phyloP scores from a whole-genome alignment of 305 asterid genomes.

The Fraxinus sp. region DNA sequence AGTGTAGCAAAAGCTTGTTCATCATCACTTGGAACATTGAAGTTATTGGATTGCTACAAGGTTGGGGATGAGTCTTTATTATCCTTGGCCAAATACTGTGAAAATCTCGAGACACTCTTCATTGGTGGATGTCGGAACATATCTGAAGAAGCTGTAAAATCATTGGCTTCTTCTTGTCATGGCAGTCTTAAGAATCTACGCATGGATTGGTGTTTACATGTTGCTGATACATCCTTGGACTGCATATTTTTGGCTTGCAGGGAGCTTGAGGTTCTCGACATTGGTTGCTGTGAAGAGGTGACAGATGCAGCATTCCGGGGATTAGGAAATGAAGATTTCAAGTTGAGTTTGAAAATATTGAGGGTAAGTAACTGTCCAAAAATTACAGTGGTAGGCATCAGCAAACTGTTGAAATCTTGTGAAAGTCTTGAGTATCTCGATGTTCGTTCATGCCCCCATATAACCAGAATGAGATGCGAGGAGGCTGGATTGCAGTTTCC shows the following conservation, averaged over 20 bases:
- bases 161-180: constrained; percentile 37
- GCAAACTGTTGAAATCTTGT: constrained; percentile 33
- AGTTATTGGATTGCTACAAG: constrained; percentile 46
- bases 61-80: constrained; percentile 42
- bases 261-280: constrained; percentile 38
- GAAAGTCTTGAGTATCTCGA: constrained; percentile 30
- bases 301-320: constrained; percentile 46
- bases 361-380: constrained; percentile 48
- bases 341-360: constrained; percentile 36
- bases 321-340: constrained; percentile 23
- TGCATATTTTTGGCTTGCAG: constrained; percentile 33
- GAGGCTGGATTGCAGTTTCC: constrained; percentile 28
- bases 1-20: constrained; percentile 39
- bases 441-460: constrained; percentile 44
- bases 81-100: constrained; percentile 35
- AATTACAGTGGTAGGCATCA: constrained; percentile 38
- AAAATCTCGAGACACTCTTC: constrained; percentile 37
- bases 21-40: constrained; percentile 34
- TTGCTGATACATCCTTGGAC: constrained; percentile 41
- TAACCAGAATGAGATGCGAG: constrained; percentile 41
- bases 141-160: constrained; percentile 34
- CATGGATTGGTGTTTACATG: constrained; percentile 53
- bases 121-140: constrained; percentile 50
- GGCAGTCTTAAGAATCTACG: constrained; percentile 38
- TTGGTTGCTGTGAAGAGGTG: constrained; percentile 36